These are phyloP conservation scores for Herpetomonas samuelpessoai DNA, from an alignment of 208 protist species.

Conservation along the genomic window DNA sequence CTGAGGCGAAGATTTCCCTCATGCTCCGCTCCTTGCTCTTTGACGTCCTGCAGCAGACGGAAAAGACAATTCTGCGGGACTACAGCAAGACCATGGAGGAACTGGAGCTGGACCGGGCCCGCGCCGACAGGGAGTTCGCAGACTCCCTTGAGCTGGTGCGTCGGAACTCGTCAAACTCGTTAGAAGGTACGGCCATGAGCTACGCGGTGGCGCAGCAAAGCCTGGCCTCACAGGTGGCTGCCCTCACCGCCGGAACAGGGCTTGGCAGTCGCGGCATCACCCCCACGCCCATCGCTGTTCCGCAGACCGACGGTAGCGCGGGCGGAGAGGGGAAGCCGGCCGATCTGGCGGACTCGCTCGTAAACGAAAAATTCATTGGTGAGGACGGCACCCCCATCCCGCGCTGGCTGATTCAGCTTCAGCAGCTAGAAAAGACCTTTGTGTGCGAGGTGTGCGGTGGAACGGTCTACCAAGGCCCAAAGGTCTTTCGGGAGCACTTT, in stretches of 20 bases:
- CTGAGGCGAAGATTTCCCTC: slow-evolving; percentile 55
- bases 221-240: slow-evolving; percentile 19
- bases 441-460: slow-evolving; percentile 85
- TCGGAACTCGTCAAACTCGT: slow-evolving; percentile 38
- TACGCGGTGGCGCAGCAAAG: slow-evolving; percentile 64
- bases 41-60: slow-evolving; percentile 56
- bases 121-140: slow-evolving; percentile 61
- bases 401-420: slow-evolving; percentile 74
- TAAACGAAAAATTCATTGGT: slow-evolving; percentile 49
- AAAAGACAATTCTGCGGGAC: slow-evolving; percentile 65
- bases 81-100: slow-evolving; percentile 83
- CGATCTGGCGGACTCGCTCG: not conserved
- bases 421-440: slow-evolving; percentile 83
- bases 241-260: not conserved
- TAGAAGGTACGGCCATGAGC: slow-evolving; percentile 70
- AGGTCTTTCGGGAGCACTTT: slow-evolving; percentile 87
- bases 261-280: not conserved
- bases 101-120: slow-evolving; percentile 57
- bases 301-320: not conserved
- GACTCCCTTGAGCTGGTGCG: slow-evolving; percentile 53
- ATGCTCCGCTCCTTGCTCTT: slow-evolving; percentile 77
- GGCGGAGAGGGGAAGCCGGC: not conserved
- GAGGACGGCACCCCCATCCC: slow-evolving; percentile 79
- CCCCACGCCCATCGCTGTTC: not conserved
- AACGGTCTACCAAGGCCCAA: slow-evolving; percentile 82